Evolutionary conservation across 2,329 filamentous ascomycete species (phyloP).

Genomic region (Phaeosphaeria sp.): DNA sequence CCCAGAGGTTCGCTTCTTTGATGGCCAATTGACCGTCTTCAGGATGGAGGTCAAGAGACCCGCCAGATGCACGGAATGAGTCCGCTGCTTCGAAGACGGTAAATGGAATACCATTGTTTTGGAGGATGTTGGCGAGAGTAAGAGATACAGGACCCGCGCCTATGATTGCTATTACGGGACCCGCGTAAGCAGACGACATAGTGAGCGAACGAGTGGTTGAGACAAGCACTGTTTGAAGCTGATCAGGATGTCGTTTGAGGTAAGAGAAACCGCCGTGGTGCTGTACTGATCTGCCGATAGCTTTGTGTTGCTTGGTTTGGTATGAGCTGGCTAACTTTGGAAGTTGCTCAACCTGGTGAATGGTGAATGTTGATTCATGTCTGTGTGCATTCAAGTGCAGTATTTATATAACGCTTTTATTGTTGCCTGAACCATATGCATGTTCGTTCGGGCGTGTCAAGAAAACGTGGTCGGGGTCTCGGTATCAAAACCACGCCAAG

Average conservation of each 20-base stretch:
- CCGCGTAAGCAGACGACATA: not conserved
- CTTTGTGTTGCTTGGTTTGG: not conserved
- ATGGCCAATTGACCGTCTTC: slow-evolving; percentile 59
- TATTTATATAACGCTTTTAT: not conserved
- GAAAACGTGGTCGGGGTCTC: not conserved
- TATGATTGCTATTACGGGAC: not conserved
- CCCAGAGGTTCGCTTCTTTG: slow-evolving; percentile 57
- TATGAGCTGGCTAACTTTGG: not conserved
- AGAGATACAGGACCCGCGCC: slow-evolving; percentile 54
- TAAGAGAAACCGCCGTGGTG: no score
- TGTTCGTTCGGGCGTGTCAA: not conserved
- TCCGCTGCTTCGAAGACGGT: slow-evolving; percentile 55
- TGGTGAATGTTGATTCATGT: not conserved
- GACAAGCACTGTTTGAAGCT: not conserved
- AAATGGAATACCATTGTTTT: slow-evolving; percentile 54
- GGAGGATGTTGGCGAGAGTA: slow-evolving; percentile 61
- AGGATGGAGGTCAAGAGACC: slow-evolving; percentile 61
- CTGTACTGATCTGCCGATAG: not conserved
- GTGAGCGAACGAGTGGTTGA: not conserved
- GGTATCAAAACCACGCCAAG: not conserved
- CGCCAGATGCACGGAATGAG: slow-evolving; percentile 43
- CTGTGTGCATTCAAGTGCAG: not conserved
- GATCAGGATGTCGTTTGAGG: not conserved
- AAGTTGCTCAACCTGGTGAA: not conserved
- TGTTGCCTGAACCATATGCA: not conserved